Evolutionary conservation across 2,329 filamentous ascomycete species (phyloP).

Genomic region (Penicillium sp.): DNA sequence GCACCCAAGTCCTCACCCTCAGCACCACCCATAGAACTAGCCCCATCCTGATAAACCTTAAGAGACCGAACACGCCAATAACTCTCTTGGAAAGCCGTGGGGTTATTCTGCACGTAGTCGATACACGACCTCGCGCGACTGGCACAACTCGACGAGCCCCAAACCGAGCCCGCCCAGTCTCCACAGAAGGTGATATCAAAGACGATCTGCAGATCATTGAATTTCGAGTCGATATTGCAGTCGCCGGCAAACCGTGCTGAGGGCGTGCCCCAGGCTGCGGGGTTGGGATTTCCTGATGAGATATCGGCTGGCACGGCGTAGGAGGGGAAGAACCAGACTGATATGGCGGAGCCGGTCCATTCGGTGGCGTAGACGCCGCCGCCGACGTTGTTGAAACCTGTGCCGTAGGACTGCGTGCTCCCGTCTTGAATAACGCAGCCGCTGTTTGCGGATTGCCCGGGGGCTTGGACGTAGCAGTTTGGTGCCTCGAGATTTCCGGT

Average conservation of each 20-base stretch:
- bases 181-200: constrained; percentile 84
- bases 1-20: not conserved
- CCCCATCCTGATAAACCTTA: constrained; percentile 55
- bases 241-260: constrained; percentile 64
- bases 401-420: constrained; percentile 57
- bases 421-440: constrained; percentile 60
- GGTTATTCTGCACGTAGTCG: constrained; percentile 69
- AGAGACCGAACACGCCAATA: constrained; percentile 76
- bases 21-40: not conserved
- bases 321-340: constrained; percentile 81
- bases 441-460: constrained; percentile 43
- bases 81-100: constrained; percentile 65
- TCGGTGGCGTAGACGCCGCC: constrained; percentile 73
- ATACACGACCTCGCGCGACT: constrained; percentile 63
- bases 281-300: constrained; percentile 57
- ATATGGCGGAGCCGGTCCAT: constrained; percentile 71
- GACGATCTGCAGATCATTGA: constrained; percentile 68
- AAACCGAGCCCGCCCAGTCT: constrained; percentile 75
- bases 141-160: constrained; percentile 59
- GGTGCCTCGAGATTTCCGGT: constrained; percentile 47
- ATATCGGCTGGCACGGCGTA: constrained; percentile 63
- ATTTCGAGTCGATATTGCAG: constrained; percentile 70
- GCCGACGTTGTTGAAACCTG: constrained; percentile 66
- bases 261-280: constrained; percentile 66
- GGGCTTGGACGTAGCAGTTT: constrained; percentile 57